A percentile compares a stretch with the other conserved stretches of the same genome.
phyloP scores from a whole-genome alignment of 495 filamentous ascomycete species.

The Aspergillus saccharolyticus region DNA sequence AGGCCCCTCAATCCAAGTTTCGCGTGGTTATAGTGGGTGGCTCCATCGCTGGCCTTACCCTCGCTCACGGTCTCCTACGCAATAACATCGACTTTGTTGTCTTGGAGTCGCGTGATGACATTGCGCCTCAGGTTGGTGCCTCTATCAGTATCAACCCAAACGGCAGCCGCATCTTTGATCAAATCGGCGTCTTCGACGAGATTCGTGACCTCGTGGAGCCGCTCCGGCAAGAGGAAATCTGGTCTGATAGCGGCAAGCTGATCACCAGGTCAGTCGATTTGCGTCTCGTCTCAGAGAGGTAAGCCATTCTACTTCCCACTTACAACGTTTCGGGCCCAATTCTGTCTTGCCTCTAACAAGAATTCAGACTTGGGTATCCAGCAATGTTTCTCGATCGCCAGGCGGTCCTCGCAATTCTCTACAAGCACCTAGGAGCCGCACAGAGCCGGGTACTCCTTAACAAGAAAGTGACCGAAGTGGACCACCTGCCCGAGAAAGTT shows the following conservation, averaged over 20 bases:
- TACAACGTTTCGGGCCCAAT: not conserved
- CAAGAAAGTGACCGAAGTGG: slow-evolving; percentile 16
- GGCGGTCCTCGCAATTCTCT: slow-evolving; percentile 23
- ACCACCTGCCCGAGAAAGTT: not conserved
- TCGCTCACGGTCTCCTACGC: slow-evolving; percentile 41
- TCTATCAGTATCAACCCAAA: slow-evolving; percentile 29
- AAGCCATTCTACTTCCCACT: not conserved
- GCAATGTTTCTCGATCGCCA: slow-evolving; percentile 28
- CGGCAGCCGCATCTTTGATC: slow-evolving; percentile 40
- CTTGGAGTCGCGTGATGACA: slow-evolving; percentile 34
- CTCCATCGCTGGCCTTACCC: slow-evolving; percentile 43
- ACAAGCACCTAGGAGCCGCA: slow-evolving; percentile 1
- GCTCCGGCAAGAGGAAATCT: not conserved
- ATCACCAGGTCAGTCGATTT: not conserved
- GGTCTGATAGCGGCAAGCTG: not conserved
- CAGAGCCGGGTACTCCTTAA: slow-evolving; percentile 5
- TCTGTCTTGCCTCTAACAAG: not conserved
- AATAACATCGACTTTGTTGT: slow-evolving; percentile 46
- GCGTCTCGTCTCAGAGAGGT: not conserved
- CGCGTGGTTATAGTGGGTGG: slow-evolving; percentile 50
- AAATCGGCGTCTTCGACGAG: slow-evolving; percentile 38
- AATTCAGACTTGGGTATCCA: slow-evolving; percentile 12
- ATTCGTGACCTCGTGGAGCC: slow-evolving; percentile 15
- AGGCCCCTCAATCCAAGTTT: slow-evolving; percentile 17
- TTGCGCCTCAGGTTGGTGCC: slow-evolving; percentile 36